Evolutionary conservation across 2,329 filamentous ascomycete genomes (phyloP).

Genomic region (Aspergillus udagawae): DNA sequence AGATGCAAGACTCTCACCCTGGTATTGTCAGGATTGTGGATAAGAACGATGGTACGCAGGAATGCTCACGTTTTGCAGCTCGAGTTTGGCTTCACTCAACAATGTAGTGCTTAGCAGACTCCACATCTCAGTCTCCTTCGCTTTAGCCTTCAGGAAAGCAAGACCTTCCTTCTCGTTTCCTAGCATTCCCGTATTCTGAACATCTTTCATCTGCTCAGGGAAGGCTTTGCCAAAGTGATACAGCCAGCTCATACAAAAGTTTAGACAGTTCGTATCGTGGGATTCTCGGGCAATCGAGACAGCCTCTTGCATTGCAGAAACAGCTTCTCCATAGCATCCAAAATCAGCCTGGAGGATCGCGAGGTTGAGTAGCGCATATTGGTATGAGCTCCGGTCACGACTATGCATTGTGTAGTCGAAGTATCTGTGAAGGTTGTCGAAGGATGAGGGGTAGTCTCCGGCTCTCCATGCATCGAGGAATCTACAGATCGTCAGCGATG

Average conservation of each 20-base stretch:
- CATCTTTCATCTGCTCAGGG: slow-evolving; percentile 66
- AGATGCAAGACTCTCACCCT: slow-evolving; percentile 55
- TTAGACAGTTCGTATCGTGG: slow-evolving; percentile 85
- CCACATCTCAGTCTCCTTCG: slow-evolving; percentile 83
- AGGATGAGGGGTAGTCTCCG: slow-evolving; percentile 83
- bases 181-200: slow-evolving; percentile 68
- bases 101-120: slow-evolving; percentile 77
- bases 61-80: slow-evolving; percentile 64
- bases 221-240: slow-evolving; percentile 90
- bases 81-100: slow-evolving; percentile 78
- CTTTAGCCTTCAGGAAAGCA: slow-evolving; percentile 77
- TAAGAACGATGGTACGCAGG: neutral
- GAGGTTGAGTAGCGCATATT: slow-evolving; percentile 90
- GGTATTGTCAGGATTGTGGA: slow-evolving; percentile 14
- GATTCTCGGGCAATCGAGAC: slow-evolving; percentile 94
- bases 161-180: slow-evolving; percentile 78
- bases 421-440: slow-evolving; percentile 88
- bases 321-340: slow-evolving; percentile 81
- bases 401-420: slow-evolving; percentile 95
- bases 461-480: slow-evolving; percentile 91
- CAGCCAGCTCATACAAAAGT: slow-evolving; percentile 93
- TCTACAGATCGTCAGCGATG: slow-evolving; percentile 39
- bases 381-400: slow-evolving; percentile 79
- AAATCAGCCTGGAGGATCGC: slow-evolving; percentile 94
- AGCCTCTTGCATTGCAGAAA: slow-evolving; percentile 92